These are phyloP conservation scores for Plasmodium knowlesi DNA, from an alignment of 169 alveolate genomes.

Conservation along the genomic window DNA sequence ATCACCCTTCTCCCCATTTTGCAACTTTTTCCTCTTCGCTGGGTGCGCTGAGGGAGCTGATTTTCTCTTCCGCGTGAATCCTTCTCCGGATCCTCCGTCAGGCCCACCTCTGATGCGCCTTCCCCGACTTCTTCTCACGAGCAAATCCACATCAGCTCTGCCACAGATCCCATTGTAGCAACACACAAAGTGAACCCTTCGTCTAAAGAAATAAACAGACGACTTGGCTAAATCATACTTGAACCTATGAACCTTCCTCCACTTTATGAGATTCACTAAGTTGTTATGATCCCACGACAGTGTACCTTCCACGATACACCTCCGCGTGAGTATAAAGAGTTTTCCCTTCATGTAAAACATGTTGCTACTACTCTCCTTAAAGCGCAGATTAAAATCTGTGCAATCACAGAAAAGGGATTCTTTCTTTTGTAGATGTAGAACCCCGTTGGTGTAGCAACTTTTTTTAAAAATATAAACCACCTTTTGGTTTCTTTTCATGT, in stretches of 20 bases:
- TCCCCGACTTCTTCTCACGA: background rate
- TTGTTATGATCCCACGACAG: slow-evolving; percentile 24
- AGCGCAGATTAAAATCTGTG: background rate
- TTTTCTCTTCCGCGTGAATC: background rate
- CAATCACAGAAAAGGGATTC: slow-evolving; percentile 27
- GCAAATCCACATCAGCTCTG: background rate
- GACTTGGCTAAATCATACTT: background rate
- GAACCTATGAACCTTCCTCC: slow-evolving; percentile 17
- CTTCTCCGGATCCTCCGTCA: background rate
- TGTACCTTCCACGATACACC: slow-evolving; percentile 8
- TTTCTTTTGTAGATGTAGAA: background rate
- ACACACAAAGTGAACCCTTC: slow-evolving; percentile 9
- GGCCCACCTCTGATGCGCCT: background rate
- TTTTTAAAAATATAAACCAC: slow-evolving; percentile 39
- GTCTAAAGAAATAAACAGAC: background rate
- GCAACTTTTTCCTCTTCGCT: background rate
- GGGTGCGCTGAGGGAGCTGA: background rate
- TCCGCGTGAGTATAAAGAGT: slow-evolving; percentile 11
- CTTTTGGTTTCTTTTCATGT: slow-evolving; percentile 8
- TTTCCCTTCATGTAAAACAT: slow-evolving; percentile 2
- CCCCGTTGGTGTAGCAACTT: slow-evolving; percentile 7
- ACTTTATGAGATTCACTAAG: background rate
- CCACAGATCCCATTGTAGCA: slow-evolving; percentile 42
- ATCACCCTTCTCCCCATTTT: background rate
- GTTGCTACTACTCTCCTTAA: background rate